Conservation (phyloP, 2,329 filamentous ascomycete genomes). For the Helminthosporium solani region DNA sequence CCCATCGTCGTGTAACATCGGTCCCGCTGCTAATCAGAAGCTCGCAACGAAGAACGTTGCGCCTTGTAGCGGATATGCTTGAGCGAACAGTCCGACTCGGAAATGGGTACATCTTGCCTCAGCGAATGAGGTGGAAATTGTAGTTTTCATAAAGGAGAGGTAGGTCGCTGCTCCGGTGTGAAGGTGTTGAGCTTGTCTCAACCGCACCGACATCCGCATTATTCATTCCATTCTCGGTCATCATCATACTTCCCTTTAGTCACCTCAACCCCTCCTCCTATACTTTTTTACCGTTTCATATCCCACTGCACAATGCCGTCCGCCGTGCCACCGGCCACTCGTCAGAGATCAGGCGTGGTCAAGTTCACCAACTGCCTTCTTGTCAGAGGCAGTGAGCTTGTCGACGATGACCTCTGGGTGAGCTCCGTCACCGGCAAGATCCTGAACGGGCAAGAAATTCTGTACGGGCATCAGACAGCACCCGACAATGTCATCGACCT, state of each 20-base stretch:
- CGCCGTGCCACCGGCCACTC: slow-evolving; percentile 37
- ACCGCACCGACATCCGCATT: slow-evolving; percentile 18
- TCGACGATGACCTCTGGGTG: slow-evolving; percentile 84
- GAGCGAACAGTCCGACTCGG: slow-evolving; percentile 16
- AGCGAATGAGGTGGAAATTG: slow-evolving; percentile 2
- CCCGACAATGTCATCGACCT: slow-evolving; percentile 79
- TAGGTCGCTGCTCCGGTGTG: slow-evolving; percentile 13
- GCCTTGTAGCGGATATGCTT: slow-evolving; percentile 15
- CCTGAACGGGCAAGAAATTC: slow-evolving; percentile 65
- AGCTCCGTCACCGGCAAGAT: slow-evolving; percentile 80
- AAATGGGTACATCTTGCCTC: slow-evolving; percentile 17
- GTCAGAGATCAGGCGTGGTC: slow-evolving; percentile 58
- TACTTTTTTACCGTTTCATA: slow-evolving; percentile 5
- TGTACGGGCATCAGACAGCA: slow-evolving; percentile 66
- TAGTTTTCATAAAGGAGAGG: slow-evolving; percentile 24
- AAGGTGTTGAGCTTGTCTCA: slow-evolving; percentile 32
- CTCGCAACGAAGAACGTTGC: slow-evolving; percentile 20
- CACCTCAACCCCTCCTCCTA: slow-evolving; percentile 5
- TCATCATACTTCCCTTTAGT: slow-evolving; percentile 7
- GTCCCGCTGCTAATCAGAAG: slow-evolving; percentile 4
- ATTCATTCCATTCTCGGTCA: slow-evolving; percentile 22
- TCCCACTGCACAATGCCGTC: slow-evolving; percentile 40
- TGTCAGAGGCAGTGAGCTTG: slow-evolving; percentile 65
- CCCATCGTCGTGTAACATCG: slow-evolving; percentile 32
- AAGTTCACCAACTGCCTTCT: slow-evolving; percentile 89